Conservation (phyloP, 306 rosid species). For the Cyclanthera cordifolia region DNA sequence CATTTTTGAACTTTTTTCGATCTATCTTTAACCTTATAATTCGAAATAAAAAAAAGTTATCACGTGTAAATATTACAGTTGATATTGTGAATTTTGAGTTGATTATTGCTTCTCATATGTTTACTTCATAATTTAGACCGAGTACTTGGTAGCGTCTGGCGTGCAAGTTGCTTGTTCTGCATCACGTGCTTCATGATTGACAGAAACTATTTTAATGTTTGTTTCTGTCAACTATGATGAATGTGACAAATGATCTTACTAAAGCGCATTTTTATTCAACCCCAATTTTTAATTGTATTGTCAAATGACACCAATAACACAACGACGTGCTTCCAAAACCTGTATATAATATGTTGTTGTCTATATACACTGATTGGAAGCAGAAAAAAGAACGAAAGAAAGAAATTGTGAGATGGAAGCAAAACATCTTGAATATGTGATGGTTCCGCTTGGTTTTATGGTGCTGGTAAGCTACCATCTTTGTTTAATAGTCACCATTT, state of each 20-base stretch:
- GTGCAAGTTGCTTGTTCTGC: not conserved
- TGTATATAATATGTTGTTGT: not conserved
- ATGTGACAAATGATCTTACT: not conserved
- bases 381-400: not conserved
- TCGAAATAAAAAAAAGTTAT: too few species aligned
- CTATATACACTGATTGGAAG: not conserved
- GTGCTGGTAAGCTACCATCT: slow-evolving; percentile 41
- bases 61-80: not conserved
- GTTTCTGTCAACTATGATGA: not conserved
- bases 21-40: too few species aligned
- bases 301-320: not conserved
- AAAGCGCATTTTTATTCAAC: not conserved
- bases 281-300: not conserved
- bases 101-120: not conserved
- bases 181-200: not conserved
- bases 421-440: slow-evolving; percentile 29
- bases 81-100: not conserved
- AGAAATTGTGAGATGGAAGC: slow-evolving; percentile 29
- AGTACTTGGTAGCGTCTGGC: not conserved
- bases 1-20: too few species aligned
- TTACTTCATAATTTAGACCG: not conserved
- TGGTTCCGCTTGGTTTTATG: slow-evolving; percentile 54
- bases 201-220: not conserved
- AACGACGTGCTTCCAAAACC: slow-evolving; percentile 4
- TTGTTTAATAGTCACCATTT: slow-evolving; percentile 40